Evolutionary conservation across 2,329 filamentous ascomycete genomes (phyloP), one percentile per base, ranked within the genome.

Genomic region (Akanthomyces muscarius): DNA sequence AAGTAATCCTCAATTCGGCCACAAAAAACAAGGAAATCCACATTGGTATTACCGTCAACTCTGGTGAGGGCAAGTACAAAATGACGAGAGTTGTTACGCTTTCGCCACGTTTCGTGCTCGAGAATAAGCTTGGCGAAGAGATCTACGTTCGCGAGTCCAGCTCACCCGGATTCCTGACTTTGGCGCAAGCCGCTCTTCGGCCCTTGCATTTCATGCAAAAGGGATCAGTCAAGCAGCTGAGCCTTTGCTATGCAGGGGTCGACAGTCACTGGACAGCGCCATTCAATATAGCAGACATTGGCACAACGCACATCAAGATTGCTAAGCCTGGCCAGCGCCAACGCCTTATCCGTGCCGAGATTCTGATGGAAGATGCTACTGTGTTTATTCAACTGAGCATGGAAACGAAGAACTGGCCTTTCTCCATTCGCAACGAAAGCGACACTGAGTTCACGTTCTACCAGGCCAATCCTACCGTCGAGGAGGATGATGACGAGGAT

Each of bases 231-330:
- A 97, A 98, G 72, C 95, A 99, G 73, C 79, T 99, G 6, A 96
- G 92, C 66, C 80, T 99, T 8, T 96, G 93, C 75, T 97, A 96
- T 74, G 91, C 93, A 0, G 95, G 94, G 0, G 86, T 97, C 52
- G 96, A 96, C 77, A 97, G 97, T 71, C 92, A 95, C 69, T 99
- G 95, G 95, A 96, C 94, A 0, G 95, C 95, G 14, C 93, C 95
- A 0, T 97, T 99, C 81, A 97, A 96, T 72, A 97, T 99, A 70
- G 93, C 93, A 0, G 95, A 98, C 71, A 83, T 98, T 50, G 95
- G 95, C 23, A 96, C 89, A 16, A 89, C 92, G 0, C 92, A 99
- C 73, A 86, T 99, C 75, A 99, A 99, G 78, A 85, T 99, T 64
- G 91, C 94, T 23, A 96, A 93, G 76, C 86, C 89, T 48, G 92